Conservation (phyloP, 2,329 filamentous ascomycete species). For the Atkinsonella texensis region DNA sequence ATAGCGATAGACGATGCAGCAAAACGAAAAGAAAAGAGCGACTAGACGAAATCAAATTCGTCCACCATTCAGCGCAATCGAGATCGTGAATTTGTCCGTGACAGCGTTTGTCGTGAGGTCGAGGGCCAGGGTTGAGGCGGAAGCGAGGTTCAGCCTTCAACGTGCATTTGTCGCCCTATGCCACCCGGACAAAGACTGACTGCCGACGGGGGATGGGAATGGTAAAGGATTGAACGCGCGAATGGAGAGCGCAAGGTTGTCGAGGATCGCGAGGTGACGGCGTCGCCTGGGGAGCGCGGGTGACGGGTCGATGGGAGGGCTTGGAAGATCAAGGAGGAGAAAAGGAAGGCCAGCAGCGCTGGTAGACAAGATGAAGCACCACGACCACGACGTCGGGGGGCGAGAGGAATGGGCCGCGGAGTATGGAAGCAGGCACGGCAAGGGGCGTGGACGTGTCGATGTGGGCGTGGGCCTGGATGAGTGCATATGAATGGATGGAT, state of each 20-base stretch:
- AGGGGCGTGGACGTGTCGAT: constrained; percentile 8
- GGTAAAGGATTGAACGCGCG: constrained; percentile 9
- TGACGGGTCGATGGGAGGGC: constrained; percentile 19
- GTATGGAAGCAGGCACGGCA: constrained; percentile 22
- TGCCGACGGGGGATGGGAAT: constrained; percentile 5
- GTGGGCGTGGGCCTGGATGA: background rate
- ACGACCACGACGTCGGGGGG: constrained; percentile 10
- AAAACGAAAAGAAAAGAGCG: constrained; percentile 27
- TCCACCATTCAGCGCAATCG: constrained; percentile 12
- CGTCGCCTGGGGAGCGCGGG: constrained; percentile 18
- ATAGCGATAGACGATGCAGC: background rate
- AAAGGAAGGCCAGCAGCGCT: constrained; percentile 16
- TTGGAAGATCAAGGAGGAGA: constrained; percentile 15
- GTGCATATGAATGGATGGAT: background rate
- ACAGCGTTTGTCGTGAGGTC: constrained; percentile 9
- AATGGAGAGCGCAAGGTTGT: constrained; percentile 14
- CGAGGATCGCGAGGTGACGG: constrained; percentile 19
- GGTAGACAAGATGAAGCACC: constrained; percentile 15
- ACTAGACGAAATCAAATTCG: constrained; percentile 28
- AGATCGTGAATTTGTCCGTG: constrained; percentile 17
- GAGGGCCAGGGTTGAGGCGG: constrained; percentile 10
- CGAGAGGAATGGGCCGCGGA: constrained; percentile 16
- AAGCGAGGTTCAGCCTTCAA: constrained; percentile 17
- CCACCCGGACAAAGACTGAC: constrained; percentile 15
- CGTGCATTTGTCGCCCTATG: constrained; percentile 21